Conservation (phyloP, 495 filamentous ascomycete genomes). For the Physcia stellaris region DNA sequence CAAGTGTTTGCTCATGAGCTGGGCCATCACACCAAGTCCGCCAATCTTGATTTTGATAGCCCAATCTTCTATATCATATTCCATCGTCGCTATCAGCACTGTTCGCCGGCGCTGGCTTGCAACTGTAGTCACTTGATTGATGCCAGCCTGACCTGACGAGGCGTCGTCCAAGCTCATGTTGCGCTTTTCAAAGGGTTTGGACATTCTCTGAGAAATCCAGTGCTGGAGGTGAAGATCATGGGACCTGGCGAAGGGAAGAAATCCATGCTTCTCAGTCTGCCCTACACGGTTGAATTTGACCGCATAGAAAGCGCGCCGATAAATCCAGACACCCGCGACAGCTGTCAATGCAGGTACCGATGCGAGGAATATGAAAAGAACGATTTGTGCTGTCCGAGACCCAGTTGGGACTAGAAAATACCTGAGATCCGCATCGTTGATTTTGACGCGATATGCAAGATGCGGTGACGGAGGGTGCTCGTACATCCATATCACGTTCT, state of each 20-base stretch:
- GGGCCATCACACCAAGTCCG: slow-evolving; percentile 37
- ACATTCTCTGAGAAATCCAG: slow-evolving; percentile 7
- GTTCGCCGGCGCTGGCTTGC: slow-evolving; percentile 19
- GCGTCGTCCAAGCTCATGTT: slow-evolving; percentile 7
- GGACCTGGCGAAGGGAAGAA: slow-evolving; percentile 12
- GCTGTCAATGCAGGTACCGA: slow-evolving; percentile 28
- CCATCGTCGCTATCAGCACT: slow-evolving; percentile 37
- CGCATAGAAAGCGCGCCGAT: slow-evolving; percentile 33
- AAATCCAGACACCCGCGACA: slow-evolving; percentile 27
- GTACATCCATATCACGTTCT: slow-evolving; percentile 34
- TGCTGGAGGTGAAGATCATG: slow-evolving; percentile 10
- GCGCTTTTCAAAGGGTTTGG: slow-evolving; percentile 5
- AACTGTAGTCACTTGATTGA: too few relatives aligned
- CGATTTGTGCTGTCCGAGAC: slow-evolving; percentile 25
- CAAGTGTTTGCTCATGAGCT: slow-evolving; percentile 36
- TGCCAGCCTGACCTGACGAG: slow-evolving; percentile 4
- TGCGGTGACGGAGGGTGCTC: slow-evolving; percentile 27
- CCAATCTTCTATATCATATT: slow-evolving; percentile 39
- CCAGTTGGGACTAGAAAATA: slow-evolving; percentile 29
- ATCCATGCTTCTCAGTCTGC: slow-evolving; percentile 12
- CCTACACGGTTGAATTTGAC: slow-evolving; percentile 38
- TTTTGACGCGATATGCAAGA: slow-evolving; percentile 28
- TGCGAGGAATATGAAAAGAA: slow-evolving; percentile 31
- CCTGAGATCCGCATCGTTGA: slow-evolving; percentile 32
- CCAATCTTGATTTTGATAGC: slow-evolving; percentile 37